Evolutionary conservation across 768 basidiomycete species (phyloP), one percentile per base, ranked within the genome.

Genomic region (Botryobasidium botryosum): DNA sequence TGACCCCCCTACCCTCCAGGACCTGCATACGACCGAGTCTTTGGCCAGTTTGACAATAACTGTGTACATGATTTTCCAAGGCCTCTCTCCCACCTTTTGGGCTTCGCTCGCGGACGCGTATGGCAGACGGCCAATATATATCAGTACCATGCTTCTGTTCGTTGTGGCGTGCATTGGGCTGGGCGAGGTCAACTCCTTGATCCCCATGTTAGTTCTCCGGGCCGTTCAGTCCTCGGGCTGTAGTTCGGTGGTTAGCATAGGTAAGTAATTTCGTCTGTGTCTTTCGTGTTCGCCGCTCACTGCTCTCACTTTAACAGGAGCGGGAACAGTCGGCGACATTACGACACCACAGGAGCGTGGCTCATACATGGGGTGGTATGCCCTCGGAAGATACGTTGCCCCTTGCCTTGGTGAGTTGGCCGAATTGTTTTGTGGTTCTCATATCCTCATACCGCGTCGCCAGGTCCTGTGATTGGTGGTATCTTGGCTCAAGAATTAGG

Each of bases 41-140:
- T 64, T 75, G 7, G 84, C 87, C 32, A 86, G 85, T 56, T 57
- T 88, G 33, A 82, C 83, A 6, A 77, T 86, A 7, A 83, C 80
- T 0, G 69, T 80, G 53, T 82, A 83, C 56, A 74, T 86, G 63
- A 60, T 79, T 18, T 62, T 79, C 39, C 77, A 79, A 58, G 77
- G 72, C 6, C 53, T 77, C 35, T 66, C 66, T n/a, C 69, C 69
- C 6, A 64, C 65, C 55, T 50, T 70, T 42, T 82, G 78, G 74
- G 80, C 81, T 6, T 71, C 76, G 2, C 53, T 84, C 5, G 75
- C 82, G 18, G 80, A 83, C 58, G 63, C 64, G 37, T 56, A 66
- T 48, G 82, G 82, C 25, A 64, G 82, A 46, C 64, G 81, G 24
- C 75, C 70, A 0, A 70, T 77, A 1, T 44, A 35, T 25, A 6